phyloP scores from a whole-genome alignment of 1,284 basidiomycete species.

The Sphagnurus paluster region DNA sequence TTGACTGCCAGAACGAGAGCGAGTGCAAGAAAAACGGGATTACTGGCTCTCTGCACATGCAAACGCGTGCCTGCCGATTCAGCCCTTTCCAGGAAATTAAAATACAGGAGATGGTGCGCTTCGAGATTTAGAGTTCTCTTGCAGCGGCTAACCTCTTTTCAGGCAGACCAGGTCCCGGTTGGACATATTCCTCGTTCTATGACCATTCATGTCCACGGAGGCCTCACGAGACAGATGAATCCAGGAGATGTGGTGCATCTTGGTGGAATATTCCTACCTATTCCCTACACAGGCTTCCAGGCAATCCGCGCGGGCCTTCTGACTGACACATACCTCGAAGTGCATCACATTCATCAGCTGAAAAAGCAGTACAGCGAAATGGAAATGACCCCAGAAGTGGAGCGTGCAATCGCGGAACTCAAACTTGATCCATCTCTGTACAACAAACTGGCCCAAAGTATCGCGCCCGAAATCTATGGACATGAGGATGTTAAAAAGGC shows the following conservation, averaged over 20 bases:
- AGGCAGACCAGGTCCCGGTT: conserved; percentile 99
- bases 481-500: conserved; percentile 99
- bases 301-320: conserved; percentile 86
- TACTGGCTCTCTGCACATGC: conserved; percentile 93
- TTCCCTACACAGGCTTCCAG: conserved; percentile 52
- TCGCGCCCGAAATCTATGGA: conserved; percentile 98
- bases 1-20: conserved; percentile 81
- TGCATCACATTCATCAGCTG: conserved; percentile 88
- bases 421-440: conserved; percentile 82
- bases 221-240: conserved; percentile 87
- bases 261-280: conserved; percentile 56
- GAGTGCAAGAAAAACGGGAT: conserved; percentile 89
- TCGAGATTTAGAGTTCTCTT: conserved; percentile 13
- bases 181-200: conserved; percentile 99
- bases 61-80: conserved; percentile 96
- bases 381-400: conserved; percentile 88
- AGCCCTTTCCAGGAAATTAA: conserved; percentile 99
- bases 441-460: conserved; percentile 80
- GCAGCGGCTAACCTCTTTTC: conserved; percentile 7
- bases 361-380: conserved; percentile 98
- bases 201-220: conserved; percentile 93
- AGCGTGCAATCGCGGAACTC: conserved; percentile 70
- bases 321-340: conserved; percentile 97
- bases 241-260: conserved; percentile 96
- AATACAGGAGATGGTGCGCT: conserved; percentile 94